Conservation (phyloP, 129 eudicot genomes). For the Helianthus annuus region HanXRQr2.0-SUNRISE NC_035441.2:123365439-123365938, state of each 20-base stretch:
- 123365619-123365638: slow-evolving; percentile 2
- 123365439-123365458: slow-evolving; percentile 21
- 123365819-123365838: slow-evolving; percentile 16
- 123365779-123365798: slow-evolving; percentile 8
- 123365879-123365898: slow-evolving; percentile 61
- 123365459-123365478: slow-evolving; percentile 89
- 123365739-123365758: slow-evolving; percentile 14
- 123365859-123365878: background rate
- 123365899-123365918: slow-evolving; percentile 97
- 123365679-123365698: slow-evolving; percentile 80
- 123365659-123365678: slow-evolving; percentile 84
- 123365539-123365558: slow-evolving; percentile 18
- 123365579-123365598: slow-evolving; percentile 8
- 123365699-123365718: slow-evolving; percentile 63
- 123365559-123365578: slow-evolving; percentile 20
- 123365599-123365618: slow-evolving; percentile 4
- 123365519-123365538: slow-evolving; percentile 83
- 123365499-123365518: slow-evolving; percentile 82
- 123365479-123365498: slow-evolving; percentile 96
- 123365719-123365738: slow-evolving; percentile 15
- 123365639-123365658: slow-evolving; percentile 73
- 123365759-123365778: slow-evolving; percentile 3
- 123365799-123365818: slow-evolving; percentile 6
- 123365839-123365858: background rate
- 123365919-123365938: slow-evolving; percentile 97